phyloP scores from a whole-genome alignment of 768 basidiomycete genomes.

The Infundibulicybe gibba region DNA sequence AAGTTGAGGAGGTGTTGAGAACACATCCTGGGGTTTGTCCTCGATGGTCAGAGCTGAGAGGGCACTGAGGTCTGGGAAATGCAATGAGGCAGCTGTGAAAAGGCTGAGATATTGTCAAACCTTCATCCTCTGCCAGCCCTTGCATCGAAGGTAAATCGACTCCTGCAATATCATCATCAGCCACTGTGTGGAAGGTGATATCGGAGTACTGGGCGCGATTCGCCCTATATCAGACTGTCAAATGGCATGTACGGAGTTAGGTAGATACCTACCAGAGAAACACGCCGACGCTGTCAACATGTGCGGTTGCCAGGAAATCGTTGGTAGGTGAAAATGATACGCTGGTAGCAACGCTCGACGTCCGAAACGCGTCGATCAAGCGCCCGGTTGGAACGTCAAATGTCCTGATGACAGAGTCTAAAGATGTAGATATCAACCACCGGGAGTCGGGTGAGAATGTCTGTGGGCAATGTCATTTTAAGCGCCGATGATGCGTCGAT shows the following conservation, averaged over 20 bases:
- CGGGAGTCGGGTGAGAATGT: slow-evolving; percentile 94
- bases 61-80: slow-evolving; percentile 22
- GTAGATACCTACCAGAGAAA: slow-evolving; percentile 73
- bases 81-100: neutral
- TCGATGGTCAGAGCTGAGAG: slow-evolving; percentile 61
- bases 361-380: slow-evolving; percentile 89
- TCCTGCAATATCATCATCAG: slow-evolving; percentile 69
- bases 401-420: slow-evolving; percentile 91
- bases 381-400: slow-evolving; percentile 94
- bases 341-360: slow-evolving; percentile 83
- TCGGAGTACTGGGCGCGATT: slow-evolving; percentile 94
- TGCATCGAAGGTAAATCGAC: slow-evolving; percentile 81
- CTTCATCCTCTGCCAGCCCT: slow-evolving; percentile 75
- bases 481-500: neutral
- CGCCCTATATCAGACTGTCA: slow-evolving; percentile 52
- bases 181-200: slow-evolving; percentile 75
- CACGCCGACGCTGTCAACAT: slow-evolving; percentile 91
- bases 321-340: slow-evolving; percentile 92
- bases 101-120: slow-evolving; percentile 33
- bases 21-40: slow-evolving; percentile 63
- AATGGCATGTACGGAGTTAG: neutral
- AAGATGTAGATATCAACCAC: slow-evolving; percentile 85
- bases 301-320: slow-evolving; percentile 93
- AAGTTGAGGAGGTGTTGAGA: slow-evolving; percentile 84
- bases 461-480: slow-evolving; percentile 33